Evolutionary conservation across 2,329 filamentous ascomycete species (phyloP), one percentile per base, ranked within the genome.

Genomic region (Alternaria triticina): DNA sequence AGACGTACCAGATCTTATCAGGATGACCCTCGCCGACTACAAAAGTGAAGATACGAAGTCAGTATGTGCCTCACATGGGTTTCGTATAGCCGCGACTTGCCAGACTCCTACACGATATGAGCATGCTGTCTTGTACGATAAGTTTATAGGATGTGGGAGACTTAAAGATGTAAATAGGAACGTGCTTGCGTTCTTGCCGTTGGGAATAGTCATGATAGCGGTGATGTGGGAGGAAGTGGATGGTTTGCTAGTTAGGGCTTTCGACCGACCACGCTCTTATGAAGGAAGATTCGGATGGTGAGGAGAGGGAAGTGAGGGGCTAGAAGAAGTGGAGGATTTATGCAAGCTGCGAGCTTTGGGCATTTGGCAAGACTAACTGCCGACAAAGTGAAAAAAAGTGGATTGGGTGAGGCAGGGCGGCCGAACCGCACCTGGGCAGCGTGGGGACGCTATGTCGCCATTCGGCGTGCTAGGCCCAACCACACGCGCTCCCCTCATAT

Each of bases 1-100:
- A 13, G 22, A 76, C 79, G 64, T 80, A 89, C 87, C 92, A 93
- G 81, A 97, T 97, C 91, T 97, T 97, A 84, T 97, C 94, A 78
- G 94, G 93, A 86, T 97, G 94, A 22, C 20, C 20, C 20, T 22
- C 20, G 20, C 20, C 20, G 20, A 22, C 20, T 22, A 22, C 20
- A 22, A 22, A 22, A 22, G 20, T 22, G 20, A 22, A 22, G 20
- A 22, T 22, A 22, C 20, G 20, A 22, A 22, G 23, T 25, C 23
- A 25, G 23, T 25, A 25, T 22, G 8, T 25, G 23, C 8, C 23
- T 25, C 23, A 8, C 23, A 25, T 25, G 23, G 5, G 5, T 25
- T 25, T 25, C 23, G 23, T 25, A 8, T 6, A 25, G 23, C 8
- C 23, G 23, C 20, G 23, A 25, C 23, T 6, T 25, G 8, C 23